A percentile compares a stretch with the other conserved stretches of the same genome.
Evolutionary conservation across 805 yeast genomes (phyloP).

Genomic region (Myxozyma neglecta): DNA sequence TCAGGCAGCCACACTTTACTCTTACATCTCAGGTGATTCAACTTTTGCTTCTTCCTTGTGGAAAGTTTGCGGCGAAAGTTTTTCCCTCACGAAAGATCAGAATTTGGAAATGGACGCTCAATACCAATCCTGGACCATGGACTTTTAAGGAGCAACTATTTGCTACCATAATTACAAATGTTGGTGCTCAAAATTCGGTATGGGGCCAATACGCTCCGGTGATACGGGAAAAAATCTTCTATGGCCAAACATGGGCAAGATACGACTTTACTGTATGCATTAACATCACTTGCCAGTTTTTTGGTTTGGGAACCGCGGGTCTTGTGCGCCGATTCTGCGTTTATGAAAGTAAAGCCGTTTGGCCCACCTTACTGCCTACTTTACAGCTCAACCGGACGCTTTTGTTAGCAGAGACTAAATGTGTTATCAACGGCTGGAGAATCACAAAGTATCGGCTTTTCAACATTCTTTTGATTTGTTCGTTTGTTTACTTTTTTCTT

Average conservation of each 20-base stretch:
- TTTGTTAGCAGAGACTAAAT: conserved; percentile 24
- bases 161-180: conserved; percentile 46
- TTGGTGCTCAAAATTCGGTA: conserved; percentile 25
- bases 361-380: conserved; percentile 63
- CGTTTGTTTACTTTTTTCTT: conserved; percentile 56
- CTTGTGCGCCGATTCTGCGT: conserved; percentile 58
- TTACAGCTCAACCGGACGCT: conserved; percentile 42
- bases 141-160: conserved; percentile 57
- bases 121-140: conserved; percentile 67
- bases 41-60: conserved; percentile 60
- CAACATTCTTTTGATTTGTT: conserved; percentile 42
- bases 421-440: conserved; percentile 58
- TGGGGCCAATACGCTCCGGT: conserved; percentile 30
- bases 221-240: conserved; percentile 34
- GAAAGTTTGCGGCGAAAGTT: conserved; percentile 46
- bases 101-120: conserved; percentile 44
- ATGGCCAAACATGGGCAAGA: conserved; percentile 41
- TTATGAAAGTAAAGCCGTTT: conserved; percentile 59
- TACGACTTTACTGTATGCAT: conserved; percentile 57
- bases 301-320: conserved; percentile 70
- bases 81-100: conserved; percentile 50
- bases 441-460: conserved; percentile 54
- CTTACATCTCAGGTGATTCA: conserved; percentile 56
- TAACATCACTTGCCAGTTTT: conserved; percentile 56
- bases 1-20: conserved; percentile 55